A percentile compares a stretch with the other conserved stretches of the same genome.
Evolutionary conservation across 2,329 filamentous ascomycete genomes (phyloP).

Genomic region (Clonostachys solani): DNA sequence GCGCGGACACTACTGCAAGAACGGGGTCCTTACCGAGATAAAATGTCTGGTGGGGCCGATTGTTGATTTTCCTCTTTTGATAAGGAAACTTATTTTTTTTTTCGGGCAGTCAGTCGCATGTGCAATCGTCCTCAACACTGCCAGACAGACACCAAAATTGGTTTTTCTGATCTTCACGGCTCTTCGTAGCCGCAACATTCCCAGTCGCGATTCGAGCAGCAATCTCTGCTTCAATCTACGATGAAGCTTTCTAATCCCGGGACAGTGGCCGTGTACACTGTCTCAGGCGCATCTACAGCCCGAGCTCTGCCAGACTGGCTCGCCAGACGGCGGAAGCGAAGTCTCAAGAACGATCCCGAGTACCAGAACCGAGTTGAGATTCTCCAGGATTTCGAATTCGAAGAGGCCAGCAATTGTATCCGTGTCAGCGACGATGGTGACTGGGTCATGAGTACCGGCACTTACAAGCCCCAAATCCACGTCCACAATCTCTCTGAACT

Average conservation of each 20-base stretch:
- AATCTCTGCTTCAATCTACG: background rate
- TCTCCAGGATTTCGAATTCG: conserved; percentile 96
- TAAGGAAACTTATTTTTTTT: too few species aligned
- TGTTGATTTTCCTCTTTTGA: too few species aligned
- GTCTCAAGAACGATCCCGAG: conserved; percentile 86
- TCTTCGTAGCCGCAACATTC: too few species aligned
- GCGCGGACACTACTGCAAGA: too few species aligned
- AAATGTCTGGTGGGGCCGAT: too few species aligned
- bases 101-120: too few species aligned
- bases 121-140: too few species aligned
- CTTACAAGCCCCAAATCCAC: conserved; percentile 69
- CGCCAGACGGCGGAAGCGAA: conserved; percentile 81
- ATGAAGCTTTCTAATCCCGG: conserved; percentile 85
- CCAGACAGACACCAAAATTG: too few species aligned
- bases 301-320: conserved; percentile 94
- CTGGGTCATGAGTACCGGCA: conserved; percentile 94
- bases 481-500: conserved; percentile 93
- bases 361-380: conserved; percentile 93
- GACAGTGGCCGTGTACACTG: conserved; percentile 86
- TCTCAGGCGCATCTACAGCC: conserved; percentile 85
- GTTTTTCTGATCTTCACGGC: too few species aligned
- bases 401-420: conserved; percentile 89
- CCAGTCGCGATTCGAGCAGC: too few species aligned
- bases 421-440: conserved; percentile 91
- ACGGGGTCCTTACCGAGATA: too few species aligned